Evolutionary conservation across 2,329 filamentous ascomycete species (phyloP).

Genomic region (Aspergillus candidus): DNA sequence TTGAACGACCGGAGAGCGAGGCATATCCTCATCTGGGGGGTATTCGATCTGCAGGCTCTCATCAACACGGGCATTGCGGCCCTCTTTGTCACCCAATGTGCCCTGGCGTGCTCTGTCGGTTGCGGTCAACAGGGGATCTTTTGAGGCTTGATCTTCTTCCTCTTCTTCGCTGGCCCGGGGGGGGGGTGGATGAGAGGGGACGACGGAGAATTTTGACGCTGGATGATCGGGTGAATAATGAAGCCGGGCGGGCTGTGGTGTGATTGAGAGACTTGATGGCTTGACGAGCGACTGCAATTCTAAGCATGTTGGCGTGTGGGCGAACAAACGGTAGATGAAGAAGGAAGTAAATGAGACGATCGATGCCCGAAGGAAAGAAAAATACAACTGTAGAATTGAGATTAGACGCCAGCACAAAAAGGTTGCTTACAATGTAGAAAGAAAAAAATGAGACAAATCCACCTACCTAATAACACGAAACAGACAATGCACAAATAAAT

Average conservation of each 20-base stretch:
- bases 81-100: conserved; percentile 45
- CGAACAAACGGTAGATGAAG: background rate
- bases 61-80: conserved; percentile 73
- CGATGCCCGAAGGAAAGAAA: background rate
- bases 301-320: conserved; percentile 22
- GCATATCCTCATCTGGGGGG: conserved; percentile 67
- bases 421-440: too few species aligned
- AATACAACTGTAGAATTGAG: conserved; percentile 4
- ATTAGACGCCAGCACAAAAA: background rate
- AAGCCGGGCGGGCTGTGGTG: conserved; percentile 13
- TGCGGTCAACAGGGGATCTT: conserved; percentile 21
- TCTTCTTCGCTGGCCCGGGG: conserved; percentile 20
- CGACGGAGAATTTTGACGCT: conserved; percentile 17
- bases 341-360: background rate
- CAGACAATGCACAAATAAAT: too few species aligned
- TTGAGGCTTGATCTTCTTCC: conserved; percentile 18
- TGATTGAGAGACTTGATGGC: conserved; percentile 20
- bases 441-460: too few species aligned
- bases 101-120: conserved; percentile 28
- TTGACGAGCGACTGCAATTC: conserved; percentile 20
- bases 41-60: conserved; percentile 72
- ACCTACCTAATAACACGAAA: too few species aligned
- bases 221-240: conserved; percentile 11
- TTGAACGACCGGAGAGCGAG: conserved; percentile 62
- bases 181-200: conserved; percentile 25